Conservation (phyloP, 371 early-diverging fungal species). For the Mortierella sp. region DNA sequence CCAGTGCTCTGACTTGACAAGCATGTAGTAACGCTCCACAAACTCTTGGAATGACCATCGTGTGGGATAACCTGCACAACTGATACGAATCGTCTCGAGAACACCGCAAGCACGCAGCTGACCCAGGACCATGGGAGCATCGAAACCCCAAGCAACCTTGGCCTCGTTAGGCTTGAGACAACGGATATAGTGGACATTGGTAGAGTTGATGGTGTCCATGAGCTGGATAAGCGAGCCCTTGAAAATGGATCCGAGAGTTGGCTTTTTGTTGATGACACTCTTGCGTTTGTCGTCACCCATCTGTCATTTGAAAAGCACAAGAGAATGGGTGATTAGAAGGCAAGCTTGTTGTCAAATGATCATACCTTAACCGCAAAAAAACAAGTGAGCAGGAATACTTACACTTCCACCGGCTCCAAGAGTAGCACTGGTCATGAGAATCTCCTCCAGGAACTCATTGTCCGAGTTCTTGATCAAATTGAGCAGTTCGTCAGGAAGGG, state of each 20-base stretch:
- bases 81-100: slow-evolving; percentile 99
- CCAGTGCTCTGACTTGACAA: slow-evolving; percentile 82
- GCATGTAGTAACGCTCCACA: slow-evolving; percentile 89
- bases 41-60: slow-evolving; percentile 95
- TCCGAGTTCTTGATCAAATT: slow-evolving; percentile 71
- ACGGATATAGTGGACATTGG: slow-evolving; percentile 97
- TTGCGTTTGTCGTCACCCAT: slow-evolving; percentile 60
- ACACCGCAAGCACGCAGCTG: slow-evolving; percentile 99
- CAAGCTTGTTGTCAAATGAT: no score
- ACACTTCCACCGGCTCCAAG: slow-evolving; percentile 33
- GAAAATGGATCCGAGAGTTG: slow-evolving; percentile 90
- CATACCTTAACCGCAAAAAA: background rate
- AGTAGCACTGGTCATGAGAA: slow-evolving; percentile 67
- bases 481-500: slow-evolving; percentile 92
- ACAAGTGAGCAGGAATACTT: no score
- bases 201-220: slow-evolving; percentile 93
- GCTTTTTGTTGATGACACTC: slow-evolving; percentile 75
- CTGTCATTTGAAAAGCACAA: slow-evolving; percentile 11
- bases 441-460: slow-evolving; percentile 79
- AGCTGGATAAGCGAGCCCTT: slow-evolving; percentile 87
- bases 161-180: slow-evolving; percentile 98
- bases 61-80: slow-evolving; percentile 98
- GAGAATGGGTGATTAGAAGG: background rate
- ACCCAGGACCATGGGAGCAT: slow-evolving; percentile 91
- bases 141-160: slow-evolving; percentile 90